A percentile compares a stretch with the other conserved stretches of the same genome.
These are phyloP conservation scores for Tylopilus sp. DNA, from an alignment of 768 basidiomycete species.

Conservation along the genomic window DNA sequence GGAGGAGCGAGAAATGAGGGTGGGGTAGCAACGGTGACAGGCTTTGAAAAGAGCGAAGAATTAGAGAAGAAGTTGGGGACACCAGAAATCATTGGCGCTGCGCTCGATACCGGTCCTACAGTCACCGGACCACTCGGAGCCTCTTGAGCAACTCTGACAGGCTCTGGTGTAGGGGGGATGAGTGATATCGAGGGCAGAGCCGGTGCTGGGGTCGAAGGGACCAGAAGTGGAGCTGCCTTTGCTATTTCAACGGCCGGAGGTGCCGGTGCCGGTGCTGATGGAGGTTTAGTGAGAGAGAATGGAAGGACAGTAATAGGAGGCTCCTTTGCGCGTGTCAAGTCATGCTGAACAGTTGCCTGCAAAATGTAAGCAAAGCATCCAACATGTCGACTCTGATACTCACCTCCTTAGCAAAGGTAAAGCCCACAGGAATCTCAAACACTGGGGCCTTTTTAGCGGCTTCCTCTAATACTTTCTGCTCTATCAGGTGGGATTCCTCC, in stretches of 20 bases:
- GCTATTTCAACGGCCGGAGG: slow-evolving; percentile 12
- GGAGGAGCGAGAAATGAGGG: slow-evolving; percentile 22
- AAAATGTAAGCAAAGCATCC: slow-evolving; percentile 3
- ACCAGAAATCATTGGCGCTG: slow-evolving; percentile 16
- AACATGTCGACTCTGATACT: slow-evolving; percentile 18
- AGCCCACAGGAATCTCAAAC: slow-evolving; percentile 59
- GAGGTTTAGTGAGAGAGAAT: slow-evolving; percentile 54
- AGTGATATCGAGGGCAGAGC: slow-evolving; percentile 22
- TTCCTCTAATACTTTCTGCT: slow-evolving; percentile 48
- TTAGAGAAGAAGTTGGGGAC: slow-evolving; percentile 66
- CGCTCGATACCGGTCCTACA: slow-evolving; percentile 3
- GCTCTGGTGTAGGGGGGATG: slow-evolving; percentile 26
- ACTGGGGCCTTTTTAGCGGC: slow-evolving; percentile 51
- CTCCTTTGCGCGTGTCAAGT: slow-evolving; percentile 50
- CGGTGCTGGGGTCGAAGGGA: slow-evolving; percentile 12
- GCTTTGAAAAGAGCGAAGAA: slow-evolving; percentile 45
- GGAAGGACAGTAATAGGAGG: slow-evolving; percentile 64
- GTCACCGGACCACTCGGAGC: slow-evolving; percentile 2
- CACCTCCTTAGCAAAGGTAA: slow-evolving; percentile 65
- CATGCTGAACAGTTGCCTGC: slow-evolving; percentile 38
- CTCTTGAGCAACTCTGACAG: slow-evolving; percentile 15
- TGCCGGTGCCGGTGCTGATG: not conserved
- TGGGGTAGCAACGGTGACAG: slow-evolving; percentile 16
- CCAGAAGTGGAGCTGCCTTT: slow-evolving; percentile 13
- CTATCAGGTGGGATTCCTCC: slow-evolving; percentile 39